These are phyloP conservation scores for Pisolithus tinctorius DNA, from an alignment of 768 basidiomycete genomes.

Conservation along the genomic window DNA sequence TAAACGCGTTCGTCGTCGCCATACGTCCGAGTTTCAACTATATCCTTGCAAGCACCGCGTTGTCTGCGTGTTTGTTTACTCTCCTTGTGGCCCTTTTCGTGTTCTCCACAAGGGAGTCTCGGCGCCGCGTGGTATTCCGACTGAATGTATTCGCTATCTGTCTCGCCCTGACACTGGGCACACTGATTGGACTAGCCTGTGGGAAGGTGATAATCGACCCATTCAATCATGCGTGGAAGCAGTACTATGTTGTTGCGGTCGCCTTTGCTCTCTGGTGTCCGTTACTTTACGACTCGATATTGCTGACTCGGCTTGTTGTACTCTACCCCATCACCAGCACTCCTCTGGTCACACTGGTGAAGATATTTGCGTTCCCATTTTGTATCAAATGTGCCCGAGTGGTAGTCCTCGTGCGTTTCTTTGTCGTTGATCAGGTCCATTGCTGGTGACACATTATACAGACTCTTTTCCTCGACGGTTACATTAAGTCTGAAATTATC, in stretches of 20 bases:
- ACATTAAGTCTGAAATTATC: neutral
- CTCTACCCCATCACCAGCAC: conserved; percentile 26
- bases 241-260: conserved; percentile 15
- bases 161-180: conserved; percentile 22
- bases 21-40: conserved; percentile 12
- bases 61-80: conserved; percentile 26
- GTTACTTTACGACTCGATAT: conserved; percentile 31
- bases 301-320: conserved; percentile 29
- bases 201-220: conserved; percentile 10
- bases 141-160: conserved; percentile 24
- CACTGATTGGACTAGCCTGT: conserved; percentile 12
- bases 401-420: conserved; percentile 7
- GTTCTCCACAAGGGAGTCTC: conserved; percentile 23
- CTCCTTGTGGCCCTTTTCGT: conserved; percentile 28
- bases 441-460: neutral
- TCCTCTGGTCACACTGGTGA: conserved; percentile 6
- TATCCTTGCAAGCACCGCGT: conserved; percentile 23
- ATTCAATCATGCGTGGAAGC: conserved; percentile 8
- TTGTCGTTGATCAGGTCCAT: neutral
- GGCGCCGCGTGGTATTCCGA: conserved; percentile 25
- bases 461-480: neutral
- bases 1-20: conserved; percentile 9
- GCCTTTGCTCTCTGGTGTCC: conserved; percentile 24
- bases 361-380: conserved; percentile 24
- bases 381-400: conserved; percentile 27